A percentile compares a stretch with the other conserved stretches of the same genome.
Conservation (phyloP, 176 grass and related monocot genomes). For the Tillandsia fasciculata region DNA sequence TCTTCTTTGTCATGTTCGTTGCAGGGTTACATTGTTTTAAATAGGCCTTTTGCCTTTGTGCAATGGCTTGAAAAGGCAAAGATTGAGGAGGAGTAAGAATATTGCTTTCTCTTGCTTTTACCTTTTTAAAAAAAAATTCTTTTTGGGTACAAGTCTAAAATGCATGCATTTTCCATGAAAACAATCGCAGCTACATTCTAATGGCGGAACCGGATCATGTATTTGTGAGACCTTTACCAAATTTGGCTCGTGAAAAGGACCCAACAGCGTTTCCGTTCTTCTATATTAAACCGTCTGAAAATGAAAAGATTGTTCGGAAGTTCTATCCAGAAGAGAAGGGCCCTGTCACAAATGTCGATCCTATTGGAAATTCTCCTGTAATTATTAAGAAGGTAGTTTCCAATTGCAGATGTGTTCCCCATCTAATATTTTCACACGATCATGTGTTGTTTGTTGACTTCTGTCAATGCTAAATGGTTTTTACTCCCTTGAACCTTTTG, state of each 20-base stretch:
- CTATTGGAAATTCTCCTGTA: conserved; percentile 93
- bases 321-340: conserved; percentile 87
- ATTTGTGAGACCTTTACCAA: conserved; percentile 90
- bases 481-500: neutral
- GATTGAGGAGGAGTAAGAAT: conserved; percentile 74
- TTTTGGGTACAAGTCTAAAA: neutral
- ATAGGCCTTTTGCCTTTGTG: conserved; percentile 98
- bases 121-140: neutral
- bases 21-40: conserved; percentile 92
- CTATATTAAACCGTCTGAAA: conserved; percentile 81
- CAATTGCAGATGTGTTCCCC: neutral
- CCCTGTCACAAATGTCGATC: conserved; percentile 74
- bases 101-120: neutral
- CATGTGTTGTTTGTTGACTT: neutral
- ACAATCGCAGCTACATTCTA: conserved; percentile 74
- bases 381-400: conserved; percentile 86
- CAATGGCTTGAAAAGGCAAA: conserved; percentile 74
- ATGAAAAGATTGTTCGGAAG: conserved; percentile 86
- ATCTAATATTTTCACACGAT: neutral
- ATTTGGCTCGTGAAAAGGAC: conserved; percentile 56
- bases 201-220: conserved; percentile 99
- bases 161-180: conserved; percentile 16
- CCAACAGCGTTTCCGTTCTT: conserved; percentile 84
- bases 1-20: conserved; percentile 13
- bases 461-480: neutral